These are phyloP conservation scores for Didymella arachidicola DNA, from an alignment of 2,329 filamentous ascomycete genomes.

Conservation along the genomic window DNA sequence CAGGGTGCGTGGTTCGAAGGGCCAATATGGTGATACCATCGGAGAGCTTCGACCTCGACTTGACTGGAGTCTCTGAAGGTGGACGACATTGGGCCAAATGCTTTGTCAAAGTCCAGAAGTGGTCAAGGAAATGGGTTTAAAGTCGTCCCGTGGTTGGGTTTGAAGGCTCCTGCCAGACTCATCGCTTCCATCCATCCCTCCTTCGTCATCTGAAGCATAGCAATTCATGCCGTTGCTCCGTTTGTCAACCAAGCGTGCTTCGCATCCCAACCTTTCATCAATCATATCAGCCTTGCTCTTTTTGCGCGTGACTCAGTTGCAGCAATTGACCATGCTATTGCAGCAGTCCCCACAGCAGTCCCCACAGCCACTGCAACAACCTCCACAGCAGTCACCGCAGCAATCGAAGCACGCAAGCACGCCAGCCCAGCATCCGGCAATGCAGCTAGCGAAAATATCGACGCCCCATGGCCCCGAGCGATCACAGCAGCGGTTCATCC, in stretches of 20 bases:
- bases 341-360: constrained; percentile 20
- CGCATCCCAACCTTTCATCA: neutral
- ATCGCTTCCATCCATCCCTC: neutral
- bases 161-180: neutral
- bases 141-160: neutral
- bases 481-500: constrained; percentile 17
- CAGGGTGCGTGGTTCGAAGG: neutral
- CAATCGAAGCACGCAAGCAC: constrained; percentile 22
- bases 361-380: constrained; percentile 8
- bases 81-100: no score
- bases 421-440: constrained; percentile 21
- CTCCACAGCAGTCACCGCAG: constrained; percentile 15
- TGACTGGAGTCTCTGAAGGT: neutral
- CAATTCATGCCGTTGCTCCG: neutral
- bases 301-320: neutral
- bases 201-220: no score
- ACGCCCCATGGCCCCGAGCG: constrained; percentile 25
- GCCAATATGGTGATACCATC: neutral
- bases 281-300: neutral
- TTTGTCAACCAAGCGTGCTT: neutral
- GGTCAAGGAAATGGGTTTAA: neutral
- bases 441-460: constrained; percentile 25
- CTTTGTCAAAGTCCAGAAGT: no score
- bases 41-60: neutral
- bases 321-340: constrained; percentile 6